Percentiles rank a stretch among this genome's conserved stretches.
Evolutionary conservation across 2,329 filamentous ascomycete genomes (phyloP).

Genomic region (Orbilia ellipsospora): DNA sequence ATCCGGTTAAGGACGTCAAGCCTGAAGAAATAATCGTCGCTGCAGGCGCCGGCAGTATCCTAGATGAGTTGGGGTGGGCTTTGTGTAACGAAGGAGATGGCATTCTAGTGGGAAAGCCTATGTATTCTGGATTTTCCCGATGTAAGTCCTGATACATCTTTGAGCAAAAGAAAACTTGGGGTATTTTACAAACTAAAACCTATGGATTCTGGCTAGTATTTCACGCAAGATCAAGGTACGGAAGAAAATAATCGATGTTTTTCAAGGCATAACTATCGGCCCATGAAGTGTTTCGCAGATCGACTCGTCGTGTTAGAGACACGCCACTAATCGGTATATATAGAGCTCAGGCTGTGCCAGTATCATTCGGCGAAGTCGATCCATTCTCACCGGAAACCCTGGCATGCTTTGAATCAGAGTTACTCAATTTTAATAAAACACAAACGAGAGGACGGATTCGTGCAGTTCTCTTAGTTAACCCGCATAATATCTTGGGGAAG

Average conservation of each 20-base stretch:
- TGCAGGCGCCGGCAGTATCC: conserved; percentile 31
- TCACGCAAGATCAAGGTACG: conserved; percentile 25
- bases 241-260: background rate
- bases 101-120: conserved; percentile 50
- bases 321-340: too few relatives aligned
- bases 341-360: conserved; percentile 20
- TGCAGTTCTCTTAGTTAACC: conserved; percentile 65
- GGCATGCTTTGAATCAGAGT: conserved; percentile 27
- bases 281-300: background rate
- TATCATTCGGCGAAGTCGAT: conserved; percentile 35
- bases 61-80: conserved; percentile 52
- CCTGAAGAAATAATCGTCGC: conserved; percentile 47
- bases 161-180: background rate
- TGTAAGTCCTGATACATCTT: conserved; percentile 9
- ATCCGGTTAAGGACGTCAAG: conserved; percentile 16
- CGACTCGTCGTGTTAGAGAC: background rate
- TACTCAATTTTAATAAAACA: conserved; percentile 55
- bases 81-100: conserved; percentile 54
- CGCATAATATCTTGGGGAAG: conserved; percentile 60
- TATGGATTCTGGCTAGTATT: conserved; percentile 8
- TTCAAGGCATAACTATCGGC: background rate
- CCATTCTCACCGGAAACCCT: conserved; percentile 41
- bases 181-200: background rate
- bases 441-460: conserved; percentile 63
- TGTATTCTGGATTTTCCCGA: conserved; percentile 51